Evolutionary conservation across 2,329 filamentous ascomycete genomes (phyloP), one percentile per base, ranked within the genome.

Genomic region (Ophiocordyceps camponoti-rufipedis): DNA sequence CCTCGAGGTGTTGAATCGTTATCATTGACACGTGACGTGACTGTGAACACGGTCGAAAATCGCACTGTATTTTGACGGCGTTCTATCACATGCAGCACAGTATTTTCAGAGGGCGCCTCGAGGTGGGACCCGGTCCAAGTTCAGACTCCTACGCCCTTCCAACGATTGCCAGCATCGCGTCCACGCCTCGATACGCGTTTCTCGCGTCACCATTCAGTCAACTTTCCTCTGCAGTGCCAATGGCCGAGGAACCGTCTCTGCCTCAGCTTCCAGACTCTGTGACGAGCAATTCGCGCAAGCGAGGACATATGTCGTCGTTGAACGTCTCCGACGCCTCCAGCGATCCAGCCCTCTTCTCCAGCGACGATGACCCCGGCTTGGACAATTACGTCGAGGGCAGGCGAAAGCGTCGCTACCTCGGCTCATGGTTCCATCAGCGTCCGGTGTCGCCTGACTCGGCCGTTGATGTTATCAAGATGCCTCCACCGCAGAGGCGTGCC

Each of bases 301-400:
- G 65, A 52, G 35, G 35, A 7, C 35, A 16, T 39, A 9, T 39
- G n/a, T n/a, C 35, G 16, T 10, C 35, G 46, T 52, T 56, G 35
- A 50, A 58, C 5, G 48, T 54, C 2, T 54, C 64, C 35, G 63
- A 72, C 55, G 76, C 78, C 55, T 84, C 79, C 18, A 84, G 81
- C 55, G 81, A 85, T 54, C 79, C 80, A 4, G 71, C 77, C 43
- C 59, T 84, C 28, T 85, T 85, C 59, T 84, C 79, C 4, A 80
- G 77, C 56, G 81, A 85, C 48, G 80, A 84, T 53, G 80, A 83
- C 47, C 76, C 77, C 3, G 72, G 73, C 1, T 58, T 79, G 43
- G 78, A 82, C 48, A 80, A 80, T 53, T 83, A 83, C 54, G 63
- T 68, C 23, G 63, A 71, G 43, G 68, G 68, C 1, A 65, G 69